phyloP scores from a whole-genome alignment of 805 yeast genomes.

The Zygosaccharomyces rouxii region DNA sequence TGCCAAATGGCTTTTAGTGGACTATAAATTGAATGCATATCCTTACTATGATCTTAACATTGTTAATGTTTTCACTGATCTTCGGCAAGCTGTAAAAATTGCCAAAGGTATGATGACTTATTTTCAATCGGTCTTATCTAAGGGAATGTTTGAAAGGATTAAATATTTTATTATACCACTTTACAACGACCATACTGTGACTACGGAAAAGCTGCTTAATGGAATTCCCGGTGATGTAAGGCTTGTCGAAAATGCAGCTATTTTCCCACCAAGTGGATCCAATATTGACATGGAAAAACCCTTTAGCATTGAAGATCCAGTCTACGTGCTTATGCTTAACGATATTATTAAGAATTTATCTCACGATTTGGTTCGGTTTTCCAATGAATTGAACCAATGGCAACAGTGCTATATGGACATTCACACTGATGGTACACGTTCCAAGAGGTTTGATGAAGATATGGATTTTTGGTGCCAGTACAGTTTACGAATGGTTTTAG shows the following conservation, averaged over 20 bases:
- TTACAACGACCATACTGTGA: conserved; percentile 15
- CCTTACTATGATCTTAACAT: conserved; percentile 61
- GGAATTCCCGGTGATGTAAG: conserved; percentile 22
- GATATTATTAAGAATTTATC: conserved; percentile 27
- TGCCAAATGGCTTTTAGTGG: conserved; percentile 71
- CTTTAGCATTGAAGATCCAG: conserved; percentile 28
- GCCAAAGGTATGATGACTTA: conserved; percentile 21
- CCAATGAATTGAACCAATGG: conserved; percentile 15
- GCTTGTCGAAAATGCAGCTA: conserved; percentile 16
- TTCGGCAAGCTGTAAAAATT: conserved; percentile 21
- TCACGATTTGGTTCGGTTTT: conserved; percentile 27
- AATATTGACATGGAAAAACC: conserved; percentile 2
- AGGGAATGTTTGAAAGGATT: conserved; percentile 25
- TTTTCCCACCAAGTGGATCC: conserved; percentile 12
- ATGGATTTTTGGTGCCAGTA: conserved; percentile 27
- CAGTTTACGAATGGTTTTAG: conserved; percentile 13
- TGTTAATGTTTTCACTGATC: conserved; percentile 27
- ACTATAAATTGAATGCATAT: conserved; percentile 61
- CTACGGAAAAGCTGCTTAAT: conserved; percentile 4
- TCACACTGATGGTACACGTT: conserved; percentile 7
- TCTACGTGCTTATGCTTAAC: conserved; percentile 27
- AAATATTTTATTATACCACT: conserved; percentile 29
- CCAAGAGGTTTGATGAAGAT: conserved; percentile 12
- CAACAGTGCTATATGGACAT: conserved; percentile 26
- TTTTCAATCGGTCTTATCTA: conserved; percentile 16